phyloP scores from a whole-genome alignment of 495 filamentous ascomycete species.

The Aeminium ludgeri region DNA sequence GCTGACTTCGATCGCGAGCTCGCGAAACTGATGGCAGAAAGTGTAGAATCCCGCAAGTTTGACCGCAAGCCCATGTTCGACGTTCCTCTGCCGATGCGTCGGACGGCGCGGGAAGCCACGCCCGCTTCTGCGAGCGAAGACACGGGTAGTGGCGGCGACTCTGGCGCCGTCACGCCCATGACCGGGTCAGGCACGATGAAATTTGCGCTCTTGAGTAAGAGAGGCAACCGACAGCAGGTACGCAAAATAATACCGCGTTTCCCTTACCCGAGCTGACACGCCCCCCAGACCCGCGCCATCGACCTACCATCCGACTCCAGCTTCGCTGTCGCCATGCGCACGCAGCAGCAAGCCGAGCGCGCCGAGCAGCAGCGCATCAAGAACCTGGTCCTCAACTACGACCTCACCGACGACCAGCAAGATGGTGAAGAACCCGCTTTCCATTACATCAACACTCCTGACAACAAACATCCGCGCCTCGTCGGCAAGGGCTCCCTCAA shows the following conservation, averaged over 20 bases:
- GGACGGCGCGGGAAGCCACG: slow-evolving; percentile 41
- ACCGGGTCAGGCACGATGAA: slow-evolving; percentile 53
- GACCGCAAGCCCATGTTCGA: slow-evolving; percentile 90
- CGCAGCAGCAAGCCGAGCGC: slow-evolving; percentile 80
- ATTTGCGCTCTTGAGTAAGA: slow-evolving; percentile 90
- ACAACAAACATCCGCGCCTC: slow-evolving; percentile 18
- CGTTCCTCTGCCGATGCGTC: slow-evolving; percentile 76
- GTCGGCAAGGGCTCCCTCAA: slow-evolving; percentile 15
- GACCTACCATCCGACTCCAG: slow-evolving; percentile 87
- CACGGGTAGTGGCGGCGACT: slow-evolving; percentile 30
- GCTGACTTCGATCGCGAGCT: slow-evolving; percentile 97
- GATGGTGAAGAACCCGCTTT: slow-evolving; percentile 50
- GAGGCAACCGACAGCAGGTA: slow-evolving; percentile 87
- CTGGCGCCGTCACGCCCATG: slow-evolving; percentile 22
- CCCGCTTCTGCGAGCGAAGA: slow-evolving; percentile 18
- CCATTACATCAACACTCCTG: slow-evolving; percentile 11
- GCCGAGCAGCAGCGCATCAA: slow-evolving; percentile 98
- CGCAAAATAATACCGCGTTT: slow-evolving; percentile 20
- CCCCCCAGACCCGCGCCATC: slow-evolving; percentile 66
- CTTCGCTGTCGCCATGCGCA: slow-evolving; percentile 90
- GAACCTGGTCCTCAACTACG: slow-evolving; percentile 88
- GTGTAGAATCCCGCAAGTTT: slow-evolving; percentile 80
- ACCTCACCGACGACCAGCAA: slow-evolving; percentile 59
- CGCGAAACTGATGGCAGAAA: slow-evolving; percentile 97
- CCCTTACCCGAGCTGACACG: too few relatives aligned